Evolutionary conservation across 2,329 filamentous ascomycete genomes (phyloP).

Genomic region (Raffaelea deltoideospora): DNA sequence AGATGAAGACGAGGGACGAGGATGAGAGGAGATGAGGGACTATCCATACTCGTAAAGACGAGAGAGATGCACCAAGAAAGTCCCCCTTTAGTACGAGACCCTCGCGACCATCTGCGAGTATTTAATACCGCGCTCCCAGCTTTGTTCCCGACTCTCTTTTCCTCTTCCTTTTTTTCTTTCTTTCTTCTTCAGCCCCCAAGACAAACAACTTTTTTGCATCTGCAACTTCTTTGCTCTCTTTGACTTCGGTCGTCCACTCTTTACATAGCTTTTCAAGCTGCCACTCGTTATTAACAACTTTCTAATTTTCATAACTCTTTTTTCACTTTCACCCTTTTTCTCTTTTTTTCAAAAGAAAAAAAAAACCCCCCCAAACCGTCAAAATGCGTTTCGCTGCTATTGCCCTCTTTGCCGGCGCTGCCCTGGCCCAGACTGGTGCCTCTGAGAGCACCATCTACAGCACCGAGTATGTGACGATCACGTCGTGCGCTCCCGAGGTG

Average conservation of each 20-base stretch:
- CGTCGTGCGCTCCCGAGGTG: conserved; percentile 38
- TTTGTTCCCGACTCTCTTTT: conserved; percentile 7
- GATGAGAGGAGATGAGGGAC: conserved; percentile 4
- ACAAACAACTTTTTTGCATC: conserved; percentile 14
- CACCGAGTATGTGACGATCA: conserved; percentile 45
- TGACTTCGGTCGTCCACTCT: conserved; percentile 28
- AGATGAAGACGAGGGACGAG: conserved; percentile 1
- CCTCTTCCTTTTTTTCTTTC: conserved; percentile 9
- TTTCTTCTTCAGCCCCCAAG: conserved; percentile 19
- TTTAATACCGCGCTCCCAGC: conserved; percentile 18
- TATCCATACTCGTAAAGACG: background rate
- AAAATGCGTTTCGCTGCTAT: conserved; percentile 49
- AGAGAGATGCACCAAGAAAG: too few relatives aligned
- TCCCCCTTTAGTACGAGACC: background rate
- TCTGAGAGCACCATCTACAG: conserved; percentile 33
- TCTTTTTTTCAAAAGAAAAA: conserved; percentile 2
- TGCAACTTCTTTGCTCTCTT: conserved; percentile 15
- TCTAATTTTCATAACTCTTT: conserved; percentile 3
- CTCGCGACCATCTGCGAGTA: conserved; percentile 8
- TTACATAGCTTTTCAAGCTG: conserved; percentile 15
- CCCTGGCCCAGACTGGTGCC: conserved; percentile 16
- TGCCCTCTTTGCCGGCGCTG: conserved; percentile 32
- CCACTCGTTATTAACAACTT: conserved; percentile 11
- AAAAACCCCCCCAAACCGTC: conserved; percentile 18
- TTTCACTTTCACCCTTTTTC: conserved; percentile 5